Base-by-base conservation (phyloP, 2,329 filamentous ascomycete species). In the Exserohilum rostratum region DNA sequence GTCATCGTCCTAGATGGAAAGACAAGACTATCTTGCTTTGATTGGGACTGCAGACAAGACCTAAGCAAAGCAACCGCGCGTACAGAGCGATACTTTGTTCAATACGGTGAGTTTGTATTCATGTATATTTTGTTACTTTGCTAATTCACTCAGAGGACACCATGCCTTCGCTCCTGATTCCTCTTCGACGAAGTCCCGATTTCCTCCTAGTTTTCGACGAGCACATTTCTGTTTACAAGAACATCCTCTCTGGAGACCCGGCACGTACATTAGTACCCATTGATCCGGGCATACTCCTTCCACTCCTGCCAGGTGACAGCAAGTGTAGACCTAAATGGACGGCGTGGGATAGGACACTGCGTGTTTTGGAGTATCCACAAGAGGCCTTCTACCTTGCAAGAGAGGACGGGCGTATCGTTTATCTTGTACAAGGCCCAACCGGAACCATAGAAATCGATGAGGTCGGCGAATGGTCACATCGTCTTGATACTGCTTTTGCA, bases 351-450 rank as follows among this genome's bases (percentile, higher is more conserved):
- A 85, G 90, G 55, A 90, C 92, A 2, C 83, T 86, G 55, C 87
- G 93, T 6, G 83, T 71, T 50, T 61, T 62, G 15, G 65, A 86
- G 20, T 82, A 82, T 55, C 78, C 79, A 15, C 86, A 87, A 31
- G 95, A 98, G 68, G 86, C 88, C 55, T 86, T 98, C 44, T 96
- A 95, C 68, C 79, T 99, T 13, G 90, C 89, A 10, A 86, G 93
- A 50, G 93, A 98, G 76, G 93, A 98, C 69, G 95, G 95, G 3
- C 79, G 87, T 44, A 82, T 97, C 9, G 84, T 87, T 49, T 90
- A 89, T 60, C 76, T 93, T 4, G 87, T 91, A 61, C 85, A 91
- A 54, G 62, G 61, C 38, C 81, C 82, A 5, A 48, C 55, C 29
- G 72, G 79, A 44, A 74, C 76, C 5, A 79, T 58, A 7, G 64